Evolutionary conservation across 495 filamentous ascomycete genomes (phyloP), one percentile per base, ranked within the genome.

Genomic region (Clohesyomyces aquaticus): DNA sequence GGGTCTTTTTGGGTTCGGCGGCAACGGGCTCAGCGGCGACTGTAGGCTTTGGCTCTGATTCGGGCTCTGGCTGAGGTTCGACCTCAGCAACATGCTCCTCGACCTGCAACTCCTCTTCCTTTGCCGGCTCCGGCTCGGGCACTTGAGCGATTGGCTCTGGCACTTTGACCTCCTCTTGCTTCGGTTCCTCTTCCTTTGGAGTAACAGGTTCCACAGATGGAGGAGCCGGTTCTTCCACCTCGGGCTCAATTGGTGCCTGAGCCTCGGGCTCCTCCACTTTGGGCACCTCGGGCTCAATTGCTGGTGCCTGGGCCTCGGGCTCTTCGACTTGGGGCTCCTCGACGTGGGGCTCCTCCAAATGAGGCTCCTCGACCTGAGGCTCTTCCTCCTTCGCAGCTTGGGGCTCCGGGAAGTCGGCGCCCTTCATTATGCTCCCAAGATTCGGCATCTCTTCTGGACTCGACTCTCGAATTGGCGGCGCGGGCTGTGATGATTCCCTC

Each of bases 351-450:
- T n/a, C n/a, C n/a, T n/a, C n/a, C n/a, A n/a, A n/a, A n/a, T 9
- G 25, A 23, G 54, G 54, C 55, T 59, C 54, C 48, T 55, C 49
- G 3, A 29, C 63, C 32, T n/a, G 2, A 27, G 29, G 45, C 23
- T 23, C 29, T 21, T 61, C 58, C n/a, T 26, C 25, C 51, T 43
- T 32, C 2, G 18, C 42, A n/a, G 32, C n/a, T 19, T 16, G 38
- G 11, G 63, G 47, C 59, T 70, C 67, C n/a, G 67, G 67, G 55
- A 70, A 70, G 48, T 63, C 58, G 38, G 67, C 62, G 1, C 67
- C 67, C 59, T 70, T 70, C 67, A 70, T 70, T 58, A 70, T 70
- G 53, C 35, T 63, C 21, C 67, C 67, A n/a, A 70, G 48, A 29
- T 70, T 70, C 45, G 63, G 56, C 67, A 70, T 70, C 9, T 32